Evolutionary conservation across 108 stramenopile genomes (phyloP).

Genomic region (Discostella stelligeroides): DNA sequence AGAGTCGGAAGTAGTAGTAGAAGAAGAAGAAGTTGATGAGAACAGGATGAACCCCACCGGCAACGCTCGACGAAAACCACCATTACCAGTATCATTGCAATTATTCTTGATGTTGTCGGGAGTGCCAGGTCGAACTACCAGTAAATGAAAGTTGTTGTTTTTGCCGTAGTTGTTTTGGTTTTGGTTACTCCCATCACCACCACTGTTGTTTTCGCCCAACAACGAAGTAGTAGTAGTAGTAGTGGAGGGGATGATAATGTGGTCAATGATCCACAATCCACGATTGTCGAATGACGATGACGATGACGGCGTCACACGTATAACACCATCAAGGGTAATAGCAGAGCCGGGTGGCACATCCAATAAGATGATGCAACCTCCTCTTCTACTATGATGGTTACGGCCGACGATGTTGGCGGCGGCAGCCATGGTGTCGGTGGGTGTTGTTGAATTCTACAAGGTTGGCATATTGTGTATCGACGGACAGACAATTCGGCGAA

Average conservation of each 20-base stretch:
- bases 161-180: not conserved
- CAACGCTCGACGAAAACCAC: conserved; percentile 1
- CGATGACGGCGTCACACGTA: conserved; percentile 35
- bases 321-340: conserved; percentile 46
- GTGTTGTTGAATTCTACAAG: no score
- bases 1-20: not conserved
- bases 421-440: no score
- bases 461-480: no score
- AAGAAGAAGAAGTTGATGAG: not conserved
- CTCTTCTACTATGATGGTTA: not conserved
- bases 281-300: conserved; percentile 16
- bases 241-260: conserved; percentile 4
- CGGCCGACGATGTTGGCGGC: no score
- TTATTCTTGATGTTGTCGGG: not conserved
- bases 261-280: conserved; percentile 27
- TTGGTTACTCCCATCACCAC: no score
- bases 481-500: no score
- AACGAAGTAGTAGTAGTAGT: no score
- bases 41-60: conserved; percentile 42
- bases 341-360: conserved; percentile 43
- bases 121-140: conserved; percentile 31
- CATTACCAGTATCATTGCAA: not conserved
- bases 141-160: conserved; percentile 33
- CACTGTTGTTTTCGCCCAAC: no score
- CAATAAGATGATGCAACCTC: conserved; percentile 42